Percentiles rank a stretch among this genome's conserved stretches.
Evolutionary conservation across 1,284 basidiomycete species (phyloP).

Genomic region (Tetrapyrgos nigripes): DNA sequence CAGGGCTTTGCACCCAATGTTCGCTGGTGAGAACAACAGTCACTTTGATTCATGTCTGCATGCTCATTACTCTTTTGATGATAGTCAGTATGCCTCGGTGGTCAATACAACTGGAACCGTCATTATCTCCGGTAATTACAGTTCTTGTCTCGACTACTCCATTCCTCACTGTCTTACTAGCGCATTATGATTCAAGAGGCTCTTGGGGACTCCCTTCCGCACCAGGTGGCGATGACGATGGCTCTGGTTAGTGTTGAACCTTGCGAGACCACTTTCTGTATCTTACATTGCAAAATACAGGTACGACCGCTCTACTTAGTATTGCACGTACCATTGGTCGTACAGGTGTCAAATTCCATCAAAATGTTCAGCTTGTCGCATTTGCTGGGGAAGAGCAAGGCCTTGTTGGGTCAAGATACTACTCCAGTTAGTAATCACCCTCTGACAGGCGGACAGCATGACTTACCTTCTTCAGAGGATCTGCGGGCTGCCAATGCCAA

Average conservation of each 20-base stretch:
- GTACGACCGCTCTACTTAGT: constrained; percentile 70
- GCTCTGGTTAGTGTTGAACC: constrained; percentile 24
- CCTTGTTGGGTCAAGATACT: constrained; percentile 67
- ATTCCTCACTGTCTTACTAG: too few relatives aligned
- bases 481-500: constrained; percentile 64
- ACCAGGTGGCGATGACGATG: constrained; percentile 49
- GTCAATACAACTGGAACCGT: constrained; percentile 63
- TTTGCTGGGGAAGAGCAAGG: constrained; percentile 82
- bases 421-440: constrained; percentile 57
- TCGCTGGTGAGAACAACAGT: constrained; percentile 62
- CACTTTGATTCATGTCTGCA: background rate
- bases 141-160: too few relatives aligned
- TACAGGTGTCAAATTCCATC: constrained; percentile 66
- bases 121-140: constrained; percentile 84
- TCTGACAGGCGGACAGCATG: background rate
- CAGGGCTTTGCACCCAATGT: constrained; percentile 84
- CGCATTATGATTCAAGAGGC: too few relatives aligned
- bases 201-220: constrained; percentile 58
- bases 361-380: constrained; percentile 71
- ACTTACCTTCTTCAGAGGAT: constrained; percentile 48
- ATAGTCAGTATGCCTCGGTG: constrained; percentile 60
- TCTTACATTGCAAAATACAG: constrained; percentile 20
- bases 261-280: background rate
- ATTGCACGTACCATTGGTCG: constrained; percentile 76
- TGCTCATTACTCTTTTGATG: constrained; percentile 3